These are phyloP conservation scores for Grigorovia jiainica DNA, from an alignment of 805 yeast species.

Conservation along the genomic window DNA sequence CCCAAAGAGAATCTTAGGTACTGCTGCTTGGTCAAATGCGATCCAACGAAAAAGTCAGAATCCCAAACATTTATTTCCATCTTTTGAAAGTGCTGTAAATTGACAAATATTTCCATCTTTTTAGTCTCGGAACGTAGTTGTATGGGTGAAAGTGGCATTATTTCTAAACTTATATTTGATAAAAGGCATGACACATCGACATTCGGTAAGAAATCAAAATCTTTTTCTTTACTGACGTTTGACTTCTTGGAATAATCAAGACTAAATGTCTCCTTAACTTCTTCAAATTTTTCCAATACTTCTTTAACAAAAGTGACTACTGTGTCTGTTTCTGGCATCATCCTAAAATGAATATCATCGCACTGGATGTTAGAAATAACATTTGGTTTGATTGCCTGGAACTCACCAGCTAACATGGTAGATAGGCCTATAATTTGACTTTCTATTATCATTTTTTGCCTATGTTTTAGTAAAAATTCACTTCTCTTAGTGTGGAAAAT, in stretches of 20 bases:
- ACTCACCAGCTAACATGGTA: constrained; percentile 13
- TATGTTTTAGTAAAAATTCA: constrained; percentile 15
- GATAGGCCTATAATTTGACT: constrained; percentile 14
- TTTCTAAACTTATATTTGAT: constrained; percentile 18
- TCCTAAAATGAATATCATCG: constrained; percentile 15
- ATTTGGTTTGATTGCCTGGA: constrained; percentile 9
- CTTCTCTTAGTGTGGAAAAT: constrained; percentile 14
- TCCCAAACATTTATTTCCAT: constrained; percentile 16
- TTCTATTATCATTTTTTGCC: constrained; percentile 12
- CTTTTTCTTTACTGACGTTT: not conserved
- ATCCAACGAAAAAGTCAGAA: constrained; percentile 17
- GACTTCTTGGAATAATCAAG: not conserved
- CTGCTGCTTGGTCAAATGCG: constrained; percentile 21
- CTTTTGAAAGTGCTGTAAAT: constrained; percentile 11
- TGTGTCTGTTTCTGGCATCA: constrained; percentile 14
- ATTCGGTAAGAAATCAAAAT: not conserved
- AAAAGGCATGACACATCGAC: constrained; percentile 10
- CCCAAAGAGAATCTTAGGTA: constrained; percentile 19
- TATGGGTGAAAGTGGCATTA: constrained; percentile 20
- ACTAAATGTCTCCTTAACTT: not conserved
- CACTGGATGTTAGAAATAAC: constrained; percentile 13
- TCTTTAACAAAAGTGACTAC: constrained; percentile 10
- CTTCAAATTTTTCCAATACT: constrained; percentile 1
- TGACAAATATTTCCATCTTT: constrained; percentile 13
- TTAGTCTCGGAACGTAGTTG: constrained; percentile 17